Evolutionary conservation across 305 asterid species (phyloP).

Genomic region (Fraxinus sp.): DNA sequence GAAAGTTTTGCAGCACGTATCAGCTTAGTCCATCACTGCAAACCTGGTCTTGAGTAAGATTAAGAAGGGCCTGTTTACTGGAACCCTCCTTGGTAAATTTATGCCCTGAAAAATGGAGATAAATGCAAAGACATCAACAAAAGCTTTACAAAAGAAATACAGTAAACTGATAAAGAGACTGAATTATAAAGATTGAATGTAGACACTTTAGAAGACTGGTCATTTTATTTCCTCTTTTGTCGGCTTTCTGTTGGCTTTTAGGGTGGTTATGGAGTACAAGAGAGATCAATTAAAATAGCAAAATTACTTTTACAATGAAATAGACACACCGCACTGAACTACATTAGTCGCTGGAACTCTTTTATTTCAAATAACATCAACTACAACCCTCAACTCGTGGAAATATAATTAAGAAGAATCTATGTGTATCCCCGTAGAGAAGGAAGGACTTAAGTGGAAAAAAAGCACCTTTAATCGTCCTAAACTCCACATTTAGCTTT

Average conservation of each 20-base stretch:
- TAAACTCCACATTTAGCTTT: slow-evolving; percentile 77
- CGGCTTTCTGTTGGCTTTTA: not conserved
- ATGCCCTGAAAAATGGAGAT: slow-evolving; percentile 48
- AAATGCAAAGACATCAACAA: slow-evolving; percentile 18
- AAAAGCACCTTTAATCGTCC: slow-evolving; percentile 61
- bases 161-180: not conserved
- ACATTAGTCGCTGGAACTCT: not conserved
- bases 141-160: slow-evolving; percentile 15
- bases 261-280: not conserved
- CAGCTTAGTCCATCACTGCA: slow-evolving; percentile 10
- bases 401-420: slow-evolving; percentile 17
- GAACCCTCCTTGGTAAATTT: slow-evolving; percentile 74
- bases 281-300: not conserved
- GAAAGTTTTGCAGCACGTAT: slow-evolving; percentile 18
- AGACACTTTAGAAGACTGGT: not conserved
- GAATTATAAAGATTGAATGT: not conserved
- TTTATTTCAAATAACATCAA: not conserved
- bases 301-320: not conserved
- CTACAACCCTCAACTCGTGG: slow-evolving; percentile 11
- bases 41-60: slow-evolving; percentile 72
- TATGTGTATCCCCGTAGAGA: slow-evolving; percentile 2
- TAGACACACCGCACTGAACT: not conserved
- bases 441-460: slow-evolving; percentile 4
- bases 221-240: not conserved
- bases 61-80: slow-evolving; percentile 72